Evolutionary conservation across 306 rosid genomes (phyloP).

Genomic region (Dalbergia cultrata): DNA sequence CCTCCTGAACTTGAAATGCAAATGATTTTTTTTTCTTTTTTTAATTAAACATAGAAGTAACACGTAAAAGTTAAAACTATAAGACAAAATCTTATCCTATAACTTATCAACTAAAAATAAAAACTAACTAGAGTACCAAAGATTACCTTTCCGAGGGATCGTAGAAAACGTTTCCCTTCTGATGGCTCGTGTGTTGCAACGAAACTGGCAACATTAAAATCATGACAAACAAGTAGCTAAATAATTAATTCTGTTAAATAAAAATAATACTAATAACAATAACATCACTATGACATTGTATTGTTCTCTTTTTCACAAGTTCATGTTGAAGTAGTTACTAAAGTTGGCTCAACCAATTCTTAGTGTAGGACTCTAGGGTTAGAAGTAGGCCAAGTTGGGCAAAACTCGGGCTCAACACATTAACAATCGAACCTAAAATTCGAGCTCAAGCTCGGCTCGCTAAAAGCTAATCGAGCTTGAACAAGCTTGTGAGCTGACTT

Average conservation of each 20-base stretch:
- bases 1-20: not conserved
- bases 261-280: not conserved
- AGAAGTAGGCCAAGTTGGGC: too few relatives aligned
- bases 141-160: slow-evolving; percentile 76
- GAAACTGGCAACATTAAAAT: slow-evolving; percentile 54
- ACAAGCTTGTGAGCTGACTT: too few relatives aligned
- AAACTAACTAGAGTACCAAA: slow-evolving; percentile 7
- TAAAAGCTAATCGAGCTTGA: too few relatives aligned
- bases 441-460: too few relatives aligned
- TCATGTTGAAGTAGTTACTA: not conserved
- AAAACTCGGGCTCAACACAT: too few relatives aligned
- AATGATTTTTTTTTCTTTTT: not conserved
- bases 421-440: too few relatives aligned
- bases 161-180: slow-evolving; percentile 70
- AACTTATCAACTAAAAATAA: not conserved
- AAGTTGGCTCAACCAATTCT: not conserved
- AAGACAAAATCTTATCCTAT: not conserved
- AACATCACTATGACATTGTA: slow-evolving; percentile 1
- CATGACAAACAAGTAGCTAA: slow-evolving; percentile 12
- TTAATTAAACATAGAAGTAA: not conserved
- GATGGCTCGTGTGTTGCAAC: slow-evolving; percentile 66
- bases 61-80: not conserved
- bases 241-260: not conserved
- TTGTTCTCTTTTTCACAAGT: not conserved
- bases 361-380: not conserved